Conservation (phyloP, 805 yeast species). For the Candida gorgasii region DNA sequence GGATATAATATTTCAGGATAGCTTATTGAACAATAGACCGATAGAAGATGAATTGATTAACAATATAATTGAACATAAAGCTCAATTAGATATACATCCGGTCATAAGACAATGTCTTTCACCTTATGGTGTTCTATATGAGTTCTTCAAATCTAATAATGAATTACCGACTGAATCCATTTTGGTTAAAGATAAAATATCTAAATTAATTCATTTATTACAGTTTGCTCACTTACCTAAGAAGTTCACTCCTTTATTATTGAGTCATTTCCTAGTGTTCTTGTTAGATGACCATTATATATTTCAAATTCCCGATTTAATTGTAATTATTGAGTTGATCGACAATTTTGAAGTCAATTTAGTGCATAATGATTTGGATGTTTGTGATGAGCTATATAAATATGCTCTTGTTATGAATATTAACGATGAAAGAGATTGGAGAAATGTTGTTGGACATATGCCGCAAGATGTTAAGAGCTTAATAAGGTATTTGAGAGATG, state of each 20-base stretch:
- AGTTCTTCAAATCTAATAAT: constrained; percentile 39
- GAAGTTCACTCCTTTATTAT: constrained; percentile 48
- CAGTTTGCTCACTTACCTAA: constrained; percentile 46
- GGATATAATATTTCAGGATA: constrained; percentile 59
- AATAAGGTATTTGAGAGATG: constrained; percentile 29
- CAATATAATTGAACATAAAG: constrained; percentile 42
- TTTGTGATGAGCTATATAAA: constrained; percentile 32
- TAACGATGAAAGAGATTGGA: constrained; percentile 35
- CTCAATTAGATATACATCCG: constrained; percentile 46
- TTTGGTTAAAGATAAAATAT: constrained; percentile 23
- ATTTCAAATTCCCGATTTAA: constrained; percentile 32
- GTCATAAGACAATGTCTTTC: constrained; percentile 66
- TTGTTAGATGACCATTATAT: constrained; percentile 18
- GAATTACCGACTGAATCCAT: constrained; percentile 12
- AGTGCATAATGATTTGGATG: constrained; percentile 22
- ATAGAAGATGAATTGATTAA: constrained; percentile 59
- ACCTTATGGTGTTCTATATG: constrained; percentile 66
- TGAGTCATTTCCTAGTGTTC: constrained; percentile 50
- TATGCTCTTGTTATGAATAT: constrained; percentile 23
- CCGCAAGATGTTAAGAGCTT: constrained; percentile 30
- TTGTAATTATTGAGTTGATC: constrained; percentile 39
- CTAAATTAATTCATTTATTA: constrained; percentile 51
- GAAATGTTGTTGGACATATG: constrained; percentile 17
- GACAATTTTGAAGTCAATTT: constrained; percentile 31
- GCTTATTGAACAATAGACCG: constrained; percentile 52